phyloP scores from a whole-genome alignment of 441 rosid genomes.

The Metrosideros polymorpha region DNA sequence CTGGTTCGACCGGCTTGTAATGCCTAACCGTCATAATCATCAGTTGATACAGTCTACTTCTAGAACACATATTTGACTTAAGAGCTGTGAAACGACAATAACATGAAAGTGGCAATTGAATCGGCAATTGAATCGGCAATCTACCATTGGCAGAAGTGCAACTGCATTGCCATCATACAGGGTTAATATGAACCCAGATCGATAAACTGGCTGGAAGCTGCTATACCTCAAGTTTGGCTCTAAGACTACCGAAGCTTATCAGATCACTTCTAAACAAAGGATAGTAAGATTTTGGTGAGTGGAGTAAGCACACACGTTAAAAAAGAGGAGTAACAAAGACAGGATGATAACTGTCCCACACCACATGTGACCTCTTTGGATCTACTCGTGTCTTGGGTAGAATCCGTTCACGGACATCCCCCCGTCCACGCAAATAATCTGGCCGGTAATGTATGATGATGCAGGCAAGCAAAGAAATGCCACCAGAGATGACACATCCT shows the following conservation, averaged over 20 bases:
- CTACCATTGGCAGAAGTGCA: neutral
- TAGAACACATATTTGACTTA: neutral
- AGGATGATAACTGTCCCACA: neutral
- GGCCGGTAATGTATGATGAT: conserved; percentile 49
- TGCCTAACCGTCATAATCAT: neutral
- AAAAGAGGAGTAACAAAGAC: neutral
- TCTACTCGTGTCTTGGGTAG: conserved; percentile 19
- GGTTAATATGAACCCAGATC: no score
- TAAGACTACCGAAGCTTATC: neutral
- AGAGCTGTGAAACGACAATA: neutral
- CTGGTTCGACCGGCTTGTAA: neutral
- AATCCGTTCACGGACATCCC: conserved; percentile 49
- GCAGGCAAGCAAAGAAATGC: conserved; percentile 47
- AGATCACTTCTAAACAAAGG: neutral
- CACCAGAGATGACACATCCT: conserved; percentile 38
- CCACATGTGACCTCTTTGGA: neutral
- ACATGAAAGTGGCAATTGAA: neutral
- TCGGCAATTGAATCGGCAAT: neutral
- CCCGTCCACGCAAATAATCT: conserved; percentile 42
- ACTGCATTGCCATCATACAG: no score
- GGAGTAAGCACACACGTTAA: neutral
- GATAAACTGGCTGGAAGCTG: no score
- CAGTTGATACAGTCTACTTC: neutral
- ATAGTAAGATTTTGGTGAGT: neutral
- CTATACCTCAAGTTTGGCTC: neutral